Percentiles rank a stretch among this genome's conserved stretches.
phyloP scores from a whole-genome alignment of 768 basidiomycete genomes.

The Boletus edulis region DNA sequence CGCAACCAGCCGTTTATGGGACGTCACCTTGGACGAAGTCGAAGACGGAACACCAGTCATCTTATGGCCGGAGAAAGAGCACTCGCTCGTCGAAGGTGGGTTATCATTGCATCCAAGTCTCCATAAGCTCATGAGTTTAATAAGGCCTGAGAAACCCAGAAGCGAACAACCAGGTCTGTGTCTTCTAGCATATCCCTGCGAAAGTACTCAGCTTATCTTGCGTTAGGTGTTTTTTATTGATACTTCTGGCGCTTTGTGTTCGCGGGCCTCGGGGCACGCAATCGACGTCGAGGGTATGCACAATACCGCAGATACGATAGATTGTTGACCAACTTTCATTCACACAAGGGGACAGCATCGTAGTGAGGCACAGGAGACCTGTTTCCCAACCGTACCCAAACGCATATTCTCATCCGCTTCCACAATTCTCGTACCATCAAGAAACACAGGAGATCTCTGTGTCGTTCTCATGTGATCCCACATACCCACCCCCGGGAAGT shows the following conservation, averaged over 20 bases:
- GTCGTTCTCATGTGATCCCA: constrained; percentile 60
- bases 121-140: constrained; percentile 11
- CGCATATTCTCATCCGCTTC: constrained; percentile 70
- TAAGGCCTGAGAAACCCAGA: constrained; percentile 65
- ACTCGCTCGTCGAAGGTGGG: constrained; percentile 75
- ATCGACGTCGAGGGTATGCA: constrained; percentile 70
- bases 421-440: constrained; percentile 59
- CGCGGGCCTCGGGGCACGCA: constrained; percentile 77
- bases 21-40: constrained; percentile 32
- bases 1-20: constrained; percentile 36
- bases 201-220: not conserved
- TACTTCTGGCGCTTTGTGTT: constrained; percentile 71
- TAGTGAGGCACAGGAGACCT: constrained; percentile 75
- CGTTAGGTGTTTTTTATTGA: constrained; percentile 84
- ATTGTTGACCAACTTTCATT: constrained; percentile 6
- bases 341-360: constrained; percentile 56
- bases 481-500: constrained; percentile 45
- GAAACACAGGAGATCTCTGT: constrained; percentile 58
- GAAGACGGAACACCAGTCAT: constrained; percentile 47
- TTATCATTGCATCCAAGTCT: not conserved
- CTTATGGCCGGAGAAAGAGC: constrained; percentile 73
- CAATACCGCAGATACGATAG: not conserved
- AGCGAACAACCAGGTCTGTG: constrained; percentile 68
- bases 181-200: not conserved
- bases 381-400: constrained; percentile 79